These are phyloP conservation scores for Blumeriella jaapii DNA, from an alignment of 2,329 filamentous ascomycete species.

Conservation along the genomic window DNA sequence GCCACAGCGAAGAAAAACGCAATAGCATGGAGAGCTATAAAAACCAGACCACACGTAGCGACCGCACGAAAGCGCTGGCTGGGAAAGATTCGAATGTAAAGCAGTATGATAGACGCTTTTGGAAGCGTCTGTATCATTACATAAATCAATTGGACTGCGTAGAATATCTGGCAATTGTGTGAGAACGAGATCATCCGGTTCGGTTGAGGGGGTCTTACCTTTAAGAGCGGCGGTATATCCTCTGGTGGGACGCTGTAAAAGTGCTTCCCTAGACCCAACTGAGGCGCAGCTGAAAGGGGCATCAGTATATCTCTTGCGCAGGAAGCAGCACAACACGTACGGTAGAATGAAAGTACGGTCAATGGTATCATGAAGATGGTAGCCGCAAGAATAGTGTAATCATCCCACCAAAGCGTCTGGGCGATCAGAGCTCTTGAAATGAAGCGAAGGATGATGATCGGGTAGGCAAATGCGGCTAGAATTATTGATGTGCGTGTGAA, in stretches of 20 bases:
- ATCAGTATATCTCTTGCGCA: background rate
- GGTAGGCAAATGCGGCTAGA: conserved; percentile 11
- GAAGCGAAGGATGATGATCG: conserved; percentile 11
- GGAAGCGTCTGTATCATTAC: conserved; percentile 5
- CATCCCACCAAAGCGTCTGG: conserved; percentile 14
- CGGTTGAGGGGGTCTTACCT: conserved; percentile 5
- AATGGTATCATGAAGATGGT: conserved; percentile 10
- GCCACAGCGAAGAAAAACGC: conserved; percentile 12
- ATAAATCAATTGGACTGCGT: conserved; percentile 12
- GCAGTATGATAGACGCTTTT: conserved; percentile 15
- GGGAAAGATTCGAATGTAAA: conserved; percentile 16
- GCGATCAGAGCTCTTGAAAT: conserved; percentile 10
- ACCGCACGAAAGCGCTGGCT: conserved; percentile 6
- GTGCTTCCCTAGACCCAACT: conserved; percentile 15
- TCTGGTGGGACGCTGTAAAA: conserved; percentile 15
- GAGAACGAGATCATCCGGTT: background rate
- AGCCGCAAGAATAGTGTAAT: conserved; percentile 12
- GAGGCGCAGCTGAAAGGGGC: conserved; percentile 8
- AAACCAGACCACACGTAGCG: conserved; percentile 5
- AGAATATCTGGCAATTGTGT: conserved; percentile 10
- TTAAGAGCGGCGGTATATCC: conserved; percentile 10
- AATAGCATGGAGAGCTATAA: conserved; percentile 6
- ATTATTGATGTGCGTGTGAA: conserved; percentile 7
- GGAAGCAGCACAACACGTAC: conserved; percentile 2
- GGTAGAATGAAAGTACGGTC: conserved; percentile 9